Evolutionary conservation across 345 rosid genomes (phyloP), one percentile per base, ranked within the genome.

Genomic region (Salix koriyanagi): DNA sequence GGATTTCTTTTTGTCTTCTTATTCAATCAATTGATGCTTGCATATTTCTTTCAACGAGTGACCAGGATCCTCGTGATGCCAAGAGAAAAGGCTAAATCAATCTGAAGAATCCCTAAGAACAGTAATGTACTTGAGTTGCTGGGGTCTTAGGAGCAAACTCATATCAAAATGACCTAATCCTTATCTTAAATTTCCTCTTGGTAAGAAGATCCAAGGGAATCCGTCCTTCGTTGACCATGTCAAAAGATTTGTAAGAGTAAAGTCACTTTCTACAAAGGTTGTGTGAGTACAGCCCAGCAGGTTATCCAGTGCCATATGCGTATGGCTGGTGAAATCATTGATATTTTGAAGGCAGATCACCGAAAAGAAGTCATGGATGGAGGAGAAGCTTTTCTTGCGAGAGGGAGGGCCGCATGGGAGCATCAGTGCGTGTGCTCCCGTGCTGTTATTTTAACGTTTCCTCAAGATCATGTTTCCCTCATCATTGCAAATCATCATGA

Each of bases 81-180:
- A 65, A 19, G 8, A 76, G 52, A 36, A 74, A 77, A 46, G 60
- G 6, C 50, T 77, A 10, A 74, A 79, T 8, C 84, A 74, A 13
- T 66, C 74, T 0, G 83, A 83, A 74, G 77, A 83, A n/a, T 81
- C 77, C 13, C 61, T 81, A 16, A 37, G 64, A 50, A 76, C 64
- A 68, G 80, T 76, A n/a, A 76, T 76, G 77, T 76, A 80, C 80
- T 62, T 80, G 66, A 73, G 70, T 32, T 80, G 74, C 37, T 80
- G 77, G 77, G 75, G 83, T 70, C 81, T 69, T 16, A 44, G 0
- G 19, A 25, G 25, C 60, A 65, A 14, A 19, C 37, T 67, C 2
- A 34, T 34, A 34, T 5, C 37, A 34, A 34, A 34, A 34, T 41
- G 46, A 41, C 46, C 46, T n/a, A 9, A 58, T 23, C 62, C 26